Percentiles rank a stretch among this genome's conserved stretches.
These are phyloP conservation scores for Tetrapisispora pingtungensis DNA, from an alignment of 805 yeast species.

Conservation along the genomic window DNA sequence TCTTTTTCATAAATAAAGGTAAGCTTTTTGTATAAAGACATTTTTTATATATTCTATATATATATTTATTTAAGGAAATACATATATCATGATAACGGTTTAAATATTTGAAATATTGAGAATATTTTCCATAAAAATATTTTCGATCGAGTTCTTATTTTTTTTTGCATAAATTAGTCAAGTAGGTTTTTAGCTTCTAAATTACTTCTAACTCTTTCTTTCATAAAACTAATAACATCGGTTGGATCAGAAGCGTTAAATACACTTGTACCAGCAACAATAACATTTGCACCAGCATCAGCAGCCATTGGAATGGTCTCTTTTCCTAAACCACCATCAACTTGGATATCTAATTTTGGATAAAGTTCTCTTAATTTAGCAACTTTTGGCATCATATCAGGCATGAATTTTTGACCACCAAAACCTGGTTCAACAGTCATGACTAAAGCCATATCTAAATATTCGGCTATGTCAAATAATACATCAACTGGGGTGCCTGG, in stretches of 20 bases:
- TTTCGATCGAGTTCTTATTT: not conserved
- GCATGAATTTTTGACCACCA: conserved; percentile 96
- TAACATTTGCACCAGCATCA: conserved; percentile 95
- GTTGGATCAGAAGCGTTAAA: conserved; percentile 76
- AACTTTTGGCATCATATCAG: conserved; percentile 94
- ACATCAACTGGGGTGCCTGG: conserved; percentile 88
- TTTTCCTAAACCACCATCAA: conserved; percentile 90
- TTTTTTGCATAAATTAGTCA: conserved; percentile 7
- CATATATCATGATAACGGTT: not conserved
- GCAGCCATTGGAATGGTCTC: conserved; percentile 83
- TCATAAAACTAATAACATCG: conserved; percentile 61
- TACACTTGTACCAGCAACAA: conserved; percentile 94
- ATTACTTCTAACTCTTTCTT: conserved; percentile 46
- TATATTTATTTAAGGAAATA: not conserved
- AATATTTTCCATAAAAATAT: no score
- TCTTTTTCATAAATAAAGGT: not conserved
- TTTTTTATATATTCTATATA: not conserved
- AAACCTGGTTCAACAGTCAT: conserved; percentile 99
- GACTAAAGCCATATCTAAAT: conserved; percentile 86
- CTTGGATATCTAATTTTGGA: conserved; percentile 82
- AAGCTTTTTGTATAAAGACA: not conserved
- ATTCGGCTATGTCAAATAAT: conserved; percentile 60
- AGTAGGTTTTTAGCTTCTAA: conserved; percentile 39
- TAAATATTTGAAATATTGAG: no score
- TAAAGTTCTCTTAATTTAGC: conserved; percentile 57